phyloP scores from a whole-genome alignment of 1,284 basidiomycete genomes.

The Tilletiaria anomala region DNA sequence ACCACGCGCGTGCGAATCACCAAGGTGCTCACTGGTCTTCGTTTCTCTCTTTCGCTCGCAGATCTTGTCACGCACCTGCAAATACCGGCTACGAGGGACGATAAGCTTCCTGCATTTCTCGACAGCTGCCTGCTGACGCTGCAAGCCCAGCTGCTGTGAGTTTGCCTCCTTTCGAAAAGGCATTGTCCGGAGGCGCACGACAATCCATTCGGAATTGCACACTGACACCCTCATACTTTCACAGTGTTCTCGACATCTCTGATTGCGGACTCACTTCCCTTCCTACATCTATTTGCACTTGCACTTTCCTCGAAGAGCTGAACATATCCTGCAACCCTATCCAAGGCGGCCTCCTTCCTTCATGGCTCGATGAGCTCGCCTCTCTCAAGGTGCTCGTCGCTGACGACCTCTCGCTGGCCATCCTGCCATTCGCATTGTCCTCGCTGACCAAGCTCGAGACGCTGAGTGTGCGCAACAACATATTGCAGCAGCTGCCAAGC shows the following conservation, averaged over 20 bases:
- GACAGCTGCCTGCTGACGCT: too few species aligned
- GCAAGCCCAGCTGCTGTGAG: too few species aligned
- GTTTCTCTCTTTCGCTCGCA: too few species aligned
- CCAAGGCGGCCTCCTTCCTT: conserved; percentile 53
- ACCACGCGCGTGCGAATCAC: too few species aligned
- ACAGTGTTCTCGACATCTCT: conserved; percentile 33
- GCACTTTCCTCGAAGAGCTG: conserved; percentile 73
- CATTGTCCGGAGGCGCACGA: too few species aligned
- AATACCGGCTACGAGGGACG: too few species aligned
- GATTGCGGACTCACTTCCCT: conserved; percentile 67
- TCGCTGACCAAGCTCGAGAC: conserved; percentile 58
- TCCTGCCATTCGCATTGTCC: conserved; percentile 46
- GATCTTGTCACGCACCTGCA: too few species aligned
- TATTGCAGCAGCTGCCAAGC: conserved; percentile 70
- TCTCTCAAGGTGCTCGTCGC: conserved; percentile 74
- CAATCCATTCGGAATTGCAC: too few species aligned
- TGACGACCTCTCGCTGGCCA: conserved; percentile 66
- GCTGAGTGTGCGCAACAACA: conserved; percentile 73
- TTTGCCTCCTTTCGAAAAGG: too few species aligned
- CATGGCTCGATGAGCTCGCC: conserved; percentile 60
- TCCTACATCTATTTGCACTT: conserved; percentile 61
- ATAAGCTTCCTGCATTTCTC: too few species aligned
- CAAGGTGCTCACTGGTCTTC: too few species aligned
- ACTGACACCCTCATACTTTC: too few species aligned
- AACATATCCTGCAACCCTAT: conserved; percentile 83